These are phyloP conservation scores for Colletotrichum echinochloae DNA, from an alignment of 2,329 filamentous ascomycete genomes.

Conservation along the genomic window DNA sequence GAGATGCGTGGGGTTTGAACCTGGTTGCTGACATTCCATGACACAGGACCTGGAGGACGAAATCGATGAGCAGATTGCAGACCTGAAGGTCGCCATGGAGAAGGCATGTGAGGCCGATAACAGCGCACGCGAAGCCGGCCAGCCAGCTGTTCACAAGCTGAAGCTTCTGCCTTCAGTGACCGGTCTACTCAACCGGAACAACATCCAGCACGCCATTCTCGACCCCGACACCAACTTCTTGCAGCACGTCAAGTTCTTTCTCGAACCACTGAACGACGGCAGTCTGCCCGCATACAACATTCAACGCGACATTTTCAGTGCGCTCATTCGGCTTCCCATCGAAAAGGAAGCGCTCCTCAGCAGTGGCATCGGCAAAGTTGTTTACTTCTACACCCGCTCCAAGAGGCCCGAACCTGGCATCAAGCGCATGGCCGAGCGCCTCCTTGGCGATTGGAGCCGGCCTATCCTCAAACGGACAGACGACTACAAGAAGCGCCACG, in stretches of 20 bases:
- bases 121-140: slow-evolving; percentile 79
- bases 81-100: slow-evolving; percentile 91
- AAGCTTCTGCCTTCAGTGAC: slow-evolving; percentile 93
- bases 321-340: slow-evolving; percentile 83
- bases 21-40: slow-evolving; percentile 42
- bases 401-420: slow-evolving; percentile 89
- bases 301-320: slow-evolving; percentile 91
- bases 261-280: slow-evolving; percentile 94
- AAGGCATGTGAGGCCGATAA: slow-evolving; percentile 89
- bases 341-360: slow-evolving; percentile 91
- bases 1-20: neutral
- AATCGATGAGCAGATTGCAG: slow-evolving; percentile 89
- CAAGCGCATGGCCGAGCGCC: slow-evolving; percentile 91
- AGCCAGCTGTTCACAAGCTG: slow-evolving; percentile 91
- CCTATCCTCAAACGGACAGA: slow-evolving; percentile 94
- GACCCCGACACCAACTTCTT: slow-evolving; percentile 96
- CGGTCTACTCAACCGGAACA: slow-evolving; percentile 88
- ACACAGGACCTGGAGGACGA: slow-evolving; percentile 86
- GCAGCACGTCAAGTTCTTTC: slow-evolving; percentile 95
- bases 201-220: slow-evolving; percentile 84
- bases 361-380: slow-evolving; percentile 94
- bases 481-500: slow-evolving; percentile 88
- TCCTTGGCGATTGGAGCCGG: slow-evolving; percentile 96
- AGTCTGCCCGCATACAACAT: slow-evolving; percentile 97
- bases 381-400: slow-evolving; percentile 96